phyloP scores from a whole-genome alignment of 1,139 yeast genomes.

The Lodderomyces pseudojiufengensis region DNA sequence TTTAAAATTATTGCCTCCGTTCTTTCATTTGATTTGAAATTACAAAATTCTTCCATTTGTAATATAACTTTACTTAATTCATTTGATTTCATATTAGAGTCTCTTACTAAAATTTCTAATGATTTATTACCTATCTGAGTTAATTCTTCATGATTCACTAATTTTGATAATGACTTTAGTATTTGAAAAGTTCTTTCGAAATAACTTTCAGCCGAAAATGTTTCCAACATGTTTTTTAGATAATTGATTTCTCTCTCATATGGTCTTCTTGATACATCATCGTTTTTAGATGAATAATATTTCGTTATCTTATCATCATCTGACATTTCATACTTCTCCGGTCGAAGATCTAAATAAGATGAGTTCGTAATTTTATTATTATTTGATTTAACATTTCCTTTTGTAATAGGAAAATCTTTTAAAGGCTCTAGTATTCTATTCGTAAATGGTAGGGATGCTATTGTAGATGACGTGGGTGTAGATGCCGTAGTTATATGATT shows the following conservation, averaged over 20 bases:
- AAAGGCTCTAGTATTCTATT: slow-evolving; percentile 4
- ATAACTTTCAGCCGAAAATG: slow-evolving; percentile 53
- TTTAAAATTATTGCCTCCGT: slow-evolving; percentile 44
- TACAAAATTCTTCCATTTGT: slow-evolving; percentile 26
- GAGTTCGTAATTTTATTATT: slow-evolving; percentile 3
- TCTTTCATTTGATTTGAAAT: slow-evolving; percentile 38
- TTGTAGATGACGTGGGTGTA: neutral
- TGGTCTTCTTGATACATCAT: slow-evolving; percentile 9
- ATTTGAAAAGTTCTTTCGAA: slow-evolving; percentile 70
- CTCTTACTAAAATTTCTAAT: slow-evolving; percentile 32
- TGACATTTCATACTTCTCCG: slow-evolving; percentile 3
- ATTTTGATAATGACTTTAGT: slow-evolving; percentile 50
- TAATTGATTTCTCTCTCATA: slow-evolving; percentile 10
- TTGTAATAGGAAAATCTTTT: neutral
- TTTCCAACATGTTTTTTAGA: slow-evolving; percentile 11
- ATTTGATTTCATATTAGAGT: slow-evolving; percentile 20
- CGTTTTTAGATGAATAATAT: slow-evolving; percentile 9
- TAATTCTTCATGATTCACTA: slow-evolving; percentile 27
- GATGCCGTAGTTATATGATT: slow-evolving; percentile 2
- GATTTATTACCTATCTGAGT: slow-evolving; percentile 37
- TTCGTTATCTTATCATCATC: neutral
- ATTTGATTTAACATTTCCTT: neutral
- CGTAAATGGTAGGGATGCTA: neutral
- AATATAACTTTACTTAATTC: slow-evolving; percentile 29
- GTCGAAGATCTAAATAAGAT: slow-evolving; percentile 6